phyloP scores from a whole-genome alignment of 768 basidiomycete genomes.

The Hygrophoropsis aurantiaca region DNA sequence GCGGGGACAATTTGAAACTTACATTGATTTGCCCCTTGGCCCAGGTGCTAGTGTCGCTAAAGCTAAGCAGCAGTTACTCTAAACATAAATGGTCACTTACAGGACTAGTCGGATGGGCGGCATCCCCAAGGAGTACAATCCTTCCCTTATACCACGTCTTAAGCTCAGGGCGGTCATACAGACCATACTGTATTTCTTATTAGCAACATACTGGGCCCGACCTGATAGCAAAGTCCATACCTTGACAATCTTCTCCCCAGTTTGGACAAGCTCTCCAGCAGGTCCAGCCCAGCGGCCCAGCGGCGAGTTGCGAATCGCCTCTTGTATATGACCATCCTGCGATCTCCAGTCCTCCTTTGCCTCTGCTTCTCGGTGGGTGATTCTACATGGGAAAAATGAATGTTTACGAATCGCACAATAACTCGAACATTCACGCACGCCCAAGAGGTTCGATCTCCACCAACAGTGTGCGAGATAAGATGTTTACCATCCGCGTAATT shows the following conservation, averaged over 20 bases:
- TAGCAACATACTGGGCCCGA: not conserved
- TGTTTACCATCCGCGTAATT: slow-evolving; percentile 38
- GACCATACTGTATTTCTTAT: slow-evolving; percentile 32
- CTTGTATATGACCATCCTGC: slow-evolving; percentile 26
- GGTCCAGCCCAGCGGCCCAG: slow-evolving; percentile 16
- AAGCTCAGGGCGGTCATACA: slow-evolving; percentile 44
- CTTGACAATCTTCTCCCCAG: slow-evolving; percentile 13
- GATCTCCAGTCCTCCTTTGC: slow-evolving; percentile 42
- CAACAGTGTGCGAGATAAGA: slow-evolving; percentile 35
- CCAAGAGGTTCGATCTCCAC: slow-evolving; percentile 32
- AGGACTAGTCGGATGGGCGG: slow-evolving; percentile 47
- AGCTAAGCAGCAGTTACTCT: not conserved
- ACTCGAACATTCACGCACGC: slow-evolving; percentile 26
- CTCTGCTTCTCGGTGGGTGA: slow-evolving; percentile 38
- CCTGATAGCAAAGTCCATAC: slow-evolving; percentile 6
- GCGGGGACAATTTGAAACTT: too few relatives aligned
- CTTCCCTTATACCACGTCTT: slow-evolving; percentile 41
- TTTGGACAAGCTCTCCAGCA: slow-evolving; percentile 18
- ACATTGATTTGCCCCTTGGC: slow-evolving; percentile 44
- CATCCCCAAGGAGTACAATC: slow-evolving; percentile 44
- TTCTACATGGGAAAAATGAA: slow-evolving; percentile 14
- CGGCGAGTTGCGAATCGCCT: slow-evolving; percentile 14
- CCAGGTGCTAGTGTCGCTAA: slow-evolving; percentile 34
- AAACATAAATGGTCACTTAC: slow-evolving; percentile 22
- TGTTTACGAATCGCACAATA: not conserved